phyloP scores from a whole-genome alignment of 768 basidiomycete species.

The Calvatia gigantea region DNA sequence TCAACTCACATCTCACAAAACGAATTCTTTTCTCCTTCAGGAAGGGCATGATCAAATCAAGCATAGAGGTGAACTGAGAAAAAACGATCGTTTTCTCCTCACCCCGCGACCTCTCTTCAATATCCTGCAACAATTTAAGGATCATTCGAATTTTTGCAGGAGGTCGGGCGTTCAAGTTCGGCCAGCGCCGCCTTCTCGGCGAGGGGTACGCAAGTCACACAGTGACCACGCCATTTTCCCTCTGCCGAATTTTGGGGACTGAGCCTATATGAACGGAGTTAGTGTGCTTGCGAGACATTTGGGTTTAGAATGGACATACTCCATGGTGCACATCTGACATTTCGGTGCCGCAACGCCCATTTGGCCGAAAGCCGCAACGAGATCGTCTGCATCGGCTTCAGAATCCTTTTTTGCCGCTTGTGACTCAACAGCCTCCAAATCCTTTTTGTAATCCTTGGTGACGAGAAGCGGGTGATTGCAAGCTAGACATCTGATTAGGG shows the following conservation, averaged over 20 bases:
- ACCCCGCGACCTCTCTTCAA: constrained; percentile 52
- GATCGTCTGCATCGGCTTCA: constrained; percentile 64
- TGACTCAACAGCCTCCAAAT: constrained; percentile 75
- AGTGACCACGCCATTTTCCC: constrained; percentile 45
- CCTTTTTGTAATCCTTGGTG: constrained; percentile 68
- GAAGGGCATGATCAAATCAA: constrained; percentile 86
- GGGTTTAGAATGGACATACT: constrained; percentile 40
- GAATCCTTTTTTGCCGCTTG: constrained; percentile 49
- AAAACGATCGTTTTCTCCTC: constrained; percentile 95
- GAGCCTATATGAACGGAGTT: constrained; percentile 29
- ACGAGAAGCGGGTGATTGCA: constrained; percentile 89
- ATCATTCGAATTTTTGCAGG: constrained; percentile 88
- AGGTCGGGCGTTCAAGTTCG: constrained; percentile 59
- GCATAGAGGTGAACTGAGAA: constrained; percentile 87
- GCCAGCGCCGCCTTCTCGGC: constrained; percentile 44
- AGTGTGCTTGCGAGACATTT: neutral
- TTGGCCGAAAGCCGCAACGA: constrained; percentile 69
- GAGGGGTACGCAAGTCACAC: constrained; percentile 55
- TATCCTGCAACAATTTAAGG: constrained; percentile 63
- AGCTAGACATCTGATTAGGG: constrained; percentile 40
- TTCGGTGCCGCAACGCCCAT: constrained; percentile 68
- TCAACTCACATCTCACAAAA: constrained; percentile 80
- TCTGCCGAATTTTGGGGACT: constrained; percentile 31
- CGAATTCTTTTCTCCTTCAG: constrained; percentile 61
- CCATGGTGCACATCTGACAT: constrained; percentile 74